Evolutionary conservation across 23 red algal genomes (phyloP).

Genomic region (Gracilaria domingensis): DNA sequence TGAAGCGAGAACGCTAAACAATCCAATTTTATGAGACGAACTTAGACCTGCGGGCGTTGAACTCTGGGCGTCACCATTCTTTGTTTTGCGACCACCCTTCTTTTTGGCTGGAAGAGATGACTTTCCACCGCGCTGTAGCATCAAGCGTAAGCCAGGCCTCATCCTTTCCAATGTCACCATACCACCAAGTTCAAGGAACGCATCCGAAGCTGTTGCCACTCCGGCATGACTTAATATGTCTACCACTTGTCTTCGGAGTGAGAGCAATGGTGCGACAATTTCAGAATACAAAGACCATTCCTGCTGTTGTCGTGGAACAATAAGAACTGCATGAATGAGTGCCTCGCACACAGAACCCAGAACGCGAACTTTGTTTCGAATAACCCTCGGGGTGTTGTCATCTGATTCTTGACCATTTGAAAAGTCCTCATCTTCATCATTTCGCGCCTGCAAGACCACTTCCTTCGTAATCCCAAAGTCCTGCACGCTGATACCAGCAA

Average conservation of each 20-base stretch:
- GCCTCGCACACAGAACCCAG: constrained; percentile 68
- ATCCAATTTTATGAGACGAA: constrained; percentile 16
- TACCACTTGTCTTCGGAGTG: constrained; percentile 34
- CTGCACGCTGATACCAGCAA: constrained; percentile 55
- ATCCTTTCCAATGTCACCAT: constrained; percentile 26
- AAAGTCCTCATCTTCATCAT: neutral
- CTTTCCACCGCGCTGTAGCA: constrained; percentile 61
- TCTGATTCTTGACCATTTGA: constrained; percentile 12
- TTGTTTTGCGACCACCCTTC: constrained; percentile 21
- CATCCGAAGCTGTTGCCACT: constrained; percentile 45
- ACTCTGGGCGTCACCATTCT: constrained; percentile 2
- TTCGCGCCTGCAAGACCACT: constrained; percentile 3
- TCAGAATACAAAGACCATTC: constrained; percentile 44
- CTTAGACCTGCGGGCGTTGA: neutral
- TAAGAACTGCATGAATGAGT: constrained; percentile 54
- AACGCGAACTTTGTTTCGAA: constrained; percentile 44
- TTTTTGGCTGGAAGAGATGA: constrained; percentile 26
- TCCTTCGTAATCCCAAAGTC: constrained; percentile 69
- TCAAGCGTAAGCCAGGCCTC: constrained; percentile 49
- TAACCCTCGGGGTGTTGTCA: constrained; percentile 23
- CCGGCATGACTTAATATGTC: constrained; percentile 45
- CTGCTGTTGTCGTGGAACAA: constrained; percentile 36
- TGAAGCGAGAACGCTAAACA: constrained; percentile 54
- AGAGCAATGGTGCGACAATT: constrained; percentile 24
- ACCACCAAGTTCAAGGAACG: constrained; percentile 61